Evolutionary conservation across 345 rosid genomes (phyloP).

Genomic region (Brassica cretica): DNA sequence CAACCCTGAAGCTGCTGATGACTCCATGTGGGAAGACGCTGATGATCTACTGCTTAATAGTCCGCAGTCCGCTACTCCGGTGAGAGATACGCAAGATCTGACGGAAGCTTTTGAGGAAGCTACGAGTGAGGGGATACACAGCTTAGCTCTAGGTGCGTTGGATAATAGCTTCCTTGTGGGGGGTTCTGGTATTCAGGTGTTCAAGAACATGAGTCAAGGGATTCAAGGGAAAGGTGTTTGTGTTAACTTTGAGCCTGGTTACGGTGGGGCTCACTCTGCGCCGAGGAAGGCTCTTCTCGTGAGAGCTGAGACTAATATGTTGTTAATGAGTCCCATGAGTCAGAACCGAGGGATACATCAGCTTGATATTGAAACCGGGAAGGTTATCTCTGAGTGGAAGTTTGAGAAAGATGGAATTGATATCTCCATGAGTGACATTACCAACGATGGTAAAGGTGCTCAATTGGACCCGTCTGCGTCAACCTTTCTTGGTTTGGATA

Average conservation of each 20-base stretch:
- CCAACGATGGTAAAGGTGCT: slow-evolving; percentile 88
- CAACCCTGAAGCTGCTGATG: slow-evolving; percentile 88
- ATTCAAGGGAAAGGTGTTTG: slow-evolving; percentile 92
- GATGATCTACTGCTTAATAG: slow-evolving; percentile 66
- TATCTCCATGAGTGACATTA: slow-evolving; percentile 89
- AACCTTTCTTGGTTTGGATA: slow-evolving; percentile 90
- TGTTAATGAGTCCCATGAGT: slow-evolving; percentile 88
- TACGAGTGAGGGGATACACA: slow-evolving; percentile 81
- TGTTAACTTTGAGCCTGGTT: slow-evolving; percentile 68
- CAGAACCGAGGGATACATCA: slow-evolving; percentile 84
- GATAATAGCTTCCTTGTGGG: slow-evolving; percentile 97
- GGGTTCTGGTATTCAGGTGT: slow-evolving; percentile 85
- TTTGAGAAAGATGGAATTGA: slow-evolving; percentile 96
- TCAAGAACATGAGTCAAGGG: slow-evolving; percentile 85
- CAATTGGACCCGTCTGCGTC: slow-evolving; percentile 97
- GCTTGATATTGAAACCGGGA: slow-evolving; percentile 95
- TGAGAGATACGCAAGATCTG: slow-evolving; percentile 63
- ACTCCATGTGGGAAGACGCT: slow-evolving; percentile 98
- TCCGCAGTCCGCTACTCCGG: slow-evolving; percentile 62
- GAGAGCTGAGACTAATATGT: slow-evolving; percentile 96
- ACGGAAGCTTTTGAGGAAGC: slow-evolving; percentile 95
- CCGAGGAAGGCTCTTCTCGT: slow-evolving; percentile 91
- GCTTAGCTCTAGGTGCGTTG: slow-evolving; percentile 95
- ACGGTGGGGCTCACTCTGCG: slow-evolving; percentile 52
- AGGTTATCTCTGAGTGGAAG: slow-evolving; percentile 86